These are phyloP conservation scores for Ilyonectria mors-panacis DNA, from an alignment of 2,329 filamentous ascomycete species.

Conservation along the genomic window DNA sequence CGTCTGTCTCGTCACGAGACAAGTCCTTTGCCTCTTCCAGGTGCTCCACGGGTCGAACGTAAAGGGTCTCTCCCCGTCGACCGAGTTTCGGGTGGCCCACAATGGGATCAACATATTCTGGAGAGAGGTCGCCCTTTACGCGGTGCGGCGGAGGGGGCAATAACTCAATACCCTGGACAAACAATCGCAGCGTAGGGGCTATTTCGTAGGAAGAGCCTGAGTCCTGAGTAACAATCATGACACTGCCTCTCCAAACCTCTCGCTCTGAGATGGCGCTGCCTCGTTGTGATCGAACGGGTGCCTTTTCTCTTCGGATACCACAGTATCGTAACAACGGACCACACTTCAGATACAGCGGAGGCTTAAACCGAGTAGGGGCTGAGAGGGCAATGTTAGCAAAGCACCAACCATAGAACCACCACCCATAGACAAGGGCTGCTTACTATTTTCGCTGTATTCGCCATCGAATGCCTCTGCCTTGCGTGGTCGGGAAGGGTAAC, in stretches of 20 bases:
- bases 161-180: constrained; percentile 88
- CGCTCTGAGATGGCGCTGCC: constrained; percentile 62
- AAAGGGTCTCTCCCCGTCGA: constrained; percentile 87
- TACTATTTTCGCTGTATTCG: constrained; percentile 76
- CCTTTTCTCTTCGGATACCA: constrained; percentile 79
- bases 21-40: constrained; percentile 84
- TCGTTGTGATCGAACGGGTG: constrained; percentile 50
- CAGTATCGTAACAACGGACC: constrained; percentile 92
- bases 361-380: constrained; percentile 82
- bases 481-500: constrained; percentile 62
- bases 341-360: constrained; percentile 87
- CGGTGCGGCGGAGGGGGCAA: constrained; percentile 83
- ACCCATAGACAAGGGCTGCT: constrained; percentile 39
- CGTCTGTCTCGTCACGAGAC: constrained; percentile 83
- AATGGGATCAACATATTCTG: constrained; percentile 90
- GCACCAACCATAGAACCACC: background rate
- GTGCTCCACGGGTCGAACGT: constrained; percentile 90
- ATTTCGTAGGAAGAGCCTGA: constrained; percentile 86
- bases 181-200: constrained; percentile 84
- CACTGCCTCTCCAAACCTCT: constrained; percentile 91
- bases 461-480: constrained; percentile 77
- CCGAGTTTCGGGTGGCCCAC: constrained; percentile 90
- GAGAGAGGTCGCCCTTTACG: constrained; percentile 75
- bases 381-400: constrained; percentile 31
- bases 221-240: constrained; percentile 96